These are phyloP conservation scores for Pleurotus citrinopileatus DNA, from an alignment of 768 basidiomycete species.

Conservation along the genomic window DNA sequence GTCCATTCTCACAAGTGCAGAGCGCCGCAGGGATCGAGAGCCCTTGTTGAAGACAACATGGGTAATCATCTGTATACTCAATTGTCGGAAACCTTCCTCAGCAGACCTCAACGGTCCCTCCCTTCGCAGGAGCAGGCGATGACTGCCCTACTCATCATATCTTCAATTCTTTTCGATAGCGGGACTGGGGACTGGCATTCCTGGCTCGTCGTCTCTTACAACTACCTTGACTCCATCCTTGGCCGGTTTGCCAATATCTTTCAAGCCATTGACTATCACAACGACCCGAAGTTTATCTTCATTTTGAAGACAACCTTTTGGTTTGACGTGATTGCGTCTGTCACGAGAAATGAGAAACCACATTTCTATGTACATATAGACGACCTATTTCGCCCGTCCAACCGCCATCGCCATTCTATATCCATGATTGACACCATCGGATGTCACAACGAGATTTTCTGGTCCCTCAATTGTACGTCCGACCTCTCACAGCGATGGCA, in stretches of 20 bases:
- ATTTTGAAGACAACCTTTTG: conserved; percentile 83
- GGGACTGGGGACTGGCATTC: conserved; percentile 69
- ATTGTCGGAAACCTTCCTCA: background rate
- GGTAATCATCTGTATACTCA: background rate
- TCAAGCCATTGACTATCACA: conserved; percentile 40
- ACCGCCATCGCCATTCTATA: conserved; percentile 30
- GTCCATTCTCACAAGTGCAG: conserved; percentile 39
- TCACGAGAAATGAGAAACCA: conserved; percentile 62
- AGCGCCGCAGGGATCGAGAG: background rate
- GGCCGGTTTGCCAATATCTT: conserved; percentile 35
- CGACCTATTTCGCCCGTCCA: conserved; percentile 46
- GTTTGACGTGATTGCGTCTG: conserved; percentile 82
- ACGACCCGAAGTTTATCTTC: conserved; percentile 52
- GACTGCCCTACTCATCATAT: conserved; percentile 74
- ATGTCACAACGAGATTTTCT: conserved; percentile 75
- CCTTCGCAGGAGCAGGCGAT: conserved; percentile 70
- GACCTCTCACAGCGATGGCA: background rate
- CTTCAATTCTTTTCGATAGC: conserved; percentile 77
- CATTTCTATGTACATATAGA: conserved; percentile 55
- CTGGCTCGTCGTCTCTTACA: conserved; percentile 61
- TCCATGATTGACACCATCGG: conserved; percentile 85
- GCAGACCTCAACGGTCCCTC: too few species aligned
- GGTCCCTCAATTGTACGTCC: conserved; percentile 47
- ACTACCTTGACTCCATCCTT: conserved; percentile 52
- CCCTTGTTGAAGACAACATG: background rate